Base-by-base conservation (phyloP, 192 early-diverging fungal genomes). In the Kappamyces sp. region DNA sequence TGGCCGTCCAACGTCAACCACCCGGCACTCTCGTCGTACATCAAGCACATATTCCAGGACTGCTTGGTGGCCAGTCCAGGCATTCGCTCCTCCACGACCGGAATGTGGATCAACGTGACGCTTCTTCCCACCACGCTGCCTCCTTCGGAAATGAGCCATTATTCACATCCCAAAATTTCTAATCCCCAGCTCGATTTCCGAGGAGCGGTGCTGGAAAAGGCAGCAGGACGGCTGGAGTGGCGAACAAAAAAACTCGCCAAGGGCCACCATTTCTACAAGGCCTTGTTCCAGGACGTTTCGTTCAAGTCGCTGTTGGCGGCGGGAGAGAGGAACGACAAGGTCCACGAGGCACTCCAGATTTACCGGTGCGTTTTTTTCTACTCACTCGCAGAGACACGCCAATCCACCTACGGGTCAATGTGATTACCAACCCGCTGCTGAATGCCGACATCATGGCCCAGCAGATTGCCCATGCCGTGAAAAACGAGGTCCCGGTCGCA, bases 51-150 rank as follows among this genome's bases (percentile, higher is more conserved):
- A 14, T 80, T 80, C 65, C 78, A 80, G 53, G 48, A 68, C 36
- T 45, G 40, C 38, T 15, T 74, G 42, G 61, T 69, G n/a, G 65
- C 50, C 6, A 61, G 50, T 31, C 74, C 74, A n/a, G 68, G 69
- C 45, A 75, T 80, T 42, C 67, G 78, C 9, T 60, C 78, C 8
- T 75, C 72, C 6, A 80, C 78, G 1, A 61, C 61, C 5, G 74
- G 71, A 30, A 69, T 80, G 31, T 80, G 74, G 74, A 55, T 74
- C 61, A 80, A 80, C 62, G 63, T 74, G 42, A 73, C 74, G 5
- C 42, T 80, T 22, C 53, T 73, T 36, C 54, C 39, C 4, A 31
- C 8, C 32, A 29, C 29, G 12, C 31, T 53, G 31, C 7, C 50
- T 45, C 45, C 57, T 14, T 15, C 49, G 22, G 3, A 61, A 22